These are phyloP conservation scores for Geotrichum klebahnii DNA, from an alignment of 1,139 yeast species.

Conservation along the genomic window DNA sequence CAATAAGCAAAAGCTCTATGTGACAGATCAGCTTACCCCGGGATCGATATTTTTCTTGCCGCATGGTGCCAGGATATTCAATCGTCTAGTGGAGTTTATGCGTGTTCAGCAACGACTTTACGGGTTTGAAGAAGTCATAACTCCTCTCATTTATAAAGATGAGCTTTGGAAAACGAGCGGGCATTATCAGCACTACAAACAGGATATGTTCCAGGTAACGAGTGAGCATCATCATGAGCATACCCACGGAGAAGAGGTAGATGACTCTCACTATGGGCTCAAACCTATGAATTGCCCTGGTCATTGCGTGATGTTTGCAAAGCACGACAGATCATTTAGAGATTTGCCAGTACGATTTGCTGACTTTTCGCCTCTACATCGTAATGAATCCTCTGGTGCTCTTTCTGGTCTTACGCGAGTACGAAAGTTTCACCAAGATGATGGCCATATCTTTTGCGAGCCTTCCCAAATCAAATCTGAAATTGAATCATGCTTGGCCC, in stretches of 20 bases:
- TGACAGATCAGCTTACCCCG: slow-evolving; percentile 75
- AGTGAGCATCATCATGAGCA: slow-evolving; percentile 34
- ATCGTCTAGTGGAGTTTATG: slow-evolving; percentile 74
- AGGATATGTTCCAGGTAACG: slow-evolving; percentile 82
- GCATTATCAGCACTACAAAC: slow-evolving; percentile 93
- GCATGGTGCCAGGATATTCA: slow-evolving; percentile 83
- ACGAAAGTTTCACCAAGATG: slow-evolving; percentile 96
- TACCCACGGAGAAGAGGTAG: slow-evolving; percentile 38
- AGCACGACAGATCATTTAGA: slow-evolving; percentile 78
- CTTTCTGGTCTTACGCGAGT: slow-evolving; percentile 91
- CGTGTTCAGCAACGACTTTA: slow-evolving; percentile 73
- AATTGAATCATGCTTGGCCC: slow-evolving; percentile 65
- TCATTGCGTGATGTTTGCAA: slow-evolving; percentile 81
- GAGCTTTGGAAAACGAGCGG: slow-evolving; percentile 89
- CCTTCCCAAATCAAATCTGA: slow-evolving; percentile 76
- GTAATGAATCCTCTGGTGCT: slow-evolving; percentile 95
- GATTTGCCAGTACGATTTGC: slow-evolving; percentile 87
- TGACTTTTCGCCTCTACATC: slow-evolving; percentile 89
- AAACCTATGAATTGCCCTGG: slow-evolving; percentile 94
- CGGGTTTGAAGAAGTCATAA: slow-evolving; percentile 88
- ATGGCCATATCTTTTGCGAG: slow-evolving; percentile 94
- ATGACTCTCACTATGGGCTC: slow-evolving; percentile 64
- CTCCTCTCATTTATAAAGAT: slow-evolving; percentile 85
- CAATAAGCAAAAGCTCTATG: slow-evolving; percentile 59
- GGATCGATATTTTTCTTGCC: slow-evolving; percentile 89